These are phyloP conservation scores for Annulohypoxylon maeteangense DNA, from an alignment of 495 filamentous ascomycete species.

Conservation along the genomic window DNA sequence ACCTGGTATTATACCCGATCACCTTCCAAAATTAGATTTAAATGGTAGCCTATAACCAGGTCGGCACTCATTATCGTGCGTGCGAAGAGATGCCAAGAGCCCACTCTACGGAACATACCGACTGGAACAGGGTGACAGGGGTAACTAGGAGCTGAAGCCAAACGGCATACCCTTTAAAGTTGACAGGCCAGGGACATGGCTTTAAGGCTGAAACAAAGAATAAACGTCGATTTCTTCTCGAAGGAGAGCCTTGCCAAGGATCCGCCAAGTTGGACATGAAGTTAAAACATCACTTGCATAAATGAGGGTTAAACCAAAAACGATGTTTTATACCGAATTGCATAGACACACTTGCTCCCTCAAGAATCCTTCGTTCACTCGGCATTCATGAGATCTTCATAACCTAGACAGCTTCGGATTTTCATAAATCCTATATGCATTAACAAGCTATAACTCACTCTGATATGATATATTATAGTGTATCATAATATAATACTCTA, in stretches of 20 bases:
- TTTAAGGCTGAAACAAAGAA: slow-evolving; percentile 18
- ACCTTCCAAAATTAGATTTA: slow-evolving; percentile 7
- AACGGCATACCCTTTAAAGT: neutral
- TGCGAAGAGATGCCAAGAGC: slow-evolving; percentile 21
- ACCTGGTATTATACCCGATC: neutral
- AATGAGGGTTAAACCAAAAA: neutral
- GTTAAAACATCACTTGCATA: neutral
- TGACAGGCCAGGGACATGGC: neutral
- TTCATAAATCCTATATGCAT: neutral
- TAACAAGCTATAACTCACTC: neutral
- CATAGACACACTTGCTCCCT: slow-evolving; percentile 19
- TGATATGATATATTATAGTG: neutral
- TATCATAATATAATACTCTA: neutral
- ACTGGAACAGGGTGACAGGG: neutral
- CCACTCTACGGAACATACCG: neutral
- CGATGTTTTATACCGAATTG: slow-evolving; percentile 3
- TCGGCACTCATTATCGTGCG: neutral
- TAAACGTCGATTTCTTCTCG: neutral
- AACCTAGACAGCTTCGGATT: neutral
- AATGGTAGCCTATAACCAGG: slow-evolving; percentile 1
- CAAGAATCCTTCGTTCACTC: neutral
- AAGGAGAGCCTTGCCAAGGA: neutral
- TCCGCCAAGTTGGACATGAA: neutral
- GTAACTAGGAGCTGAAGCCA: neutral
- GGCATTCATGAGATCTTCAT: slow-evolving; percentile 1